Base-by-base conservation (phyloP, 108 stramenopile species). In the Schizochytrium sp. region DNA sequence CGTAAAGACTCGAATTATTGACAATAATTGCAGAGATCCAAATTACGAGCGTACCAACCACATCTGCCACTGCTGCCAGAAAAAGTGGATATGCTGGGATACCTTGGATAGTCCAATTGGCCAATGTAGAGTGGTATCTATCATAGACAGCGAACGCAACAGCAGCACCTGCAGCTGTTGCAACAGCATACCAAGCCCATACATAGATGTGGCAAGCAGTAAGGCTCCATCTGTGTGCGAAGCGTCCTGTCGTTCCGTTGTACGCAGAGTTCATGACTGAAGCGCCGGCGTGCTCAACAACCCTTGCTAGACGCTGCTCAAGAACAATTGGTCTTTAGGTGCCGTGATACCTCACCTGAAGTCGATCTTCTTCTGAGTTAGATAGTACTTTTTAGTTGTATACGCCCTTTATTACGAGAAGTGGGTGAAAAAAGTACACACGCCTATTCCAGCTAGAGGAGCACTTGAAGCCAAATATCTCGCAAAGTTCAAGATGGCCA, bases 1-100 rank as follows among this genome's bases (percentile, higher is more conserved):
- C 88, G 64, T 89, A 89, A 41, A 64, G 4, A 38, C 49, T 53
- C 28, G 61, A 55, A 57, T 89, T 89, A 28, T 57, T 38, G 56
- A 12, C 56, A 12, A 3, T 5, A 42, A 87, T 15, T 42, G 19
- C n/a, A 8, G 53, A 41, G 8, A 41, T 12, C 12, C 13, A 87
- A 42, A 87, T 58, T 13, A 40, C 87, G 19, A 87, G 19, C 3
- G 87, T 87, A 4, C 42, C 87, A 3, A 40, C 56, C n/a, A 56
- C 17, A 58, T 87, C 87, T 10, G 57, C 57, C 13, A 58, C 57
- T 17, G 13, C 57, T 10, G 57, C 57, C 13, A 58, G 57, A 17
- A 58, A 10, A 10, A 58, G 57, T 17, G 57, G 57, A 17, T 58
- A 58, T 17, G 57, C 57, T 17, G 57, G 57, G 57, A 58, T 17